Conservation (phyloP, 768 basidiomycete species). For the Termitomyces heimii region DNA sequence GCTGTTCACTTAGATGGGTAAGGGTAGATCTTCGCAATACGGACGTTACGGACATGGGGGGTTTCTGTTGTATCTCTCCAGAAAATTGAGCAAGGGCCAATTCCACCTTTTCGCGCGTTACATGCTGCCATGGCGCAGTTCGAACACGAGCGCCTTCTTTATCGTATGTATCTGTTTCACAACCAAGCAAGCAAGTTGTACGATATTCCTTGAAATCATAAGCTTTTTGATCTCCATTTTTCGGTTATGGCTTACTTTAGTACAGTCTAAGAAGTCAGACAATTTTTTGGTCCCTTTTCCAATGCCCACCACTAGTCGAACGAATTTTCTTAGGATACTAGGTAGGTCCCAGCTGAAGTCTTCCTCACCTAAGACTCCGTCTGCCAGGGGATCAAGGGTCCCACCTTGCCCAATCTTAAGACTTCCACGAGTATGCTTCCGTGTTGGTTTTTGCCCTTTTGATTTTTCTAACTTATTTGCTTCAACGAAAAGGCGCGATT, state of each 20-base stretch:
- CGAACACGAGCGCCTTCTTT: slow-evolving; percentile 80
- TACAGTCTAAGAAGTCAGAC: slow-evolving; percentile 76
- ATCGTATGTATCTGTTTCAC: slow-evolving; percentile 93
- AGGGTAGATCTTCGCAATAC: background rate
- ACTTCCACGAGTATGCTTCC: slow-evolving; percentile 37
- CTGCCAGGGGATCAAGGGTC: slow-evolving; percentile 93
- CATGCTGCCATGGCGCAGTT: slow-evolving; percentile 73
- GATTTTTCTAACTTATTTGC: slow-evolving; percentile 49
- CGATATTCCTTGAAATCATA: slow-evolving; percentile 67
- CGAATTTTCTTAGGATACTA: slow-evolving; percentile 1
- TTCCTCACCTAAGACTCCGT: slow-evolving; percentile 83
- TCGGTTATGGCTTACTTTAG: slow-evolving; percentile 52
- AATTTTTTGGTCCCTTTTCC: slow-evolving; percentile 89
- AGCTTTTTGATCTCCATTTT: background rate
- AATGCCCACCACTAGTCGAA: slow-evolving; percentile 71
- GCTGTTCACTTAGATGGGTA: slow-evolving; percentile 33
- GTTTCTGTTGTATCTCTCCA: slow-evolving; percentile 85
- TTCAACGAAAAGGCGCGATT: slow-evolving; percentile 75
- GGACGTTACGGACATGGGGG: slow-evolving; percentile 69
- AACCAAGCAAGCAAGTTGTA: slow-evolving; percentile 87
- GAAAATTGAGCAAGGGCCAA: slow-evolving; percentile 63
- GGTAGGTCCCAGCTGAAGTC: background rate
- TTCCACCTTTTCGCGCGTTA: slow-evolving; percentile 76
- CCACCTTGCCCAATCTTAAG: slow-evolving; percentile 92
- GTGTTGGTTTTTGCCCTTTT: slow-evolving; percentile 40